phyloP scores from a whole-genome alignment of 1,284 basidiomycete genomes.

The Malassezia vespertilionis region DNA sequence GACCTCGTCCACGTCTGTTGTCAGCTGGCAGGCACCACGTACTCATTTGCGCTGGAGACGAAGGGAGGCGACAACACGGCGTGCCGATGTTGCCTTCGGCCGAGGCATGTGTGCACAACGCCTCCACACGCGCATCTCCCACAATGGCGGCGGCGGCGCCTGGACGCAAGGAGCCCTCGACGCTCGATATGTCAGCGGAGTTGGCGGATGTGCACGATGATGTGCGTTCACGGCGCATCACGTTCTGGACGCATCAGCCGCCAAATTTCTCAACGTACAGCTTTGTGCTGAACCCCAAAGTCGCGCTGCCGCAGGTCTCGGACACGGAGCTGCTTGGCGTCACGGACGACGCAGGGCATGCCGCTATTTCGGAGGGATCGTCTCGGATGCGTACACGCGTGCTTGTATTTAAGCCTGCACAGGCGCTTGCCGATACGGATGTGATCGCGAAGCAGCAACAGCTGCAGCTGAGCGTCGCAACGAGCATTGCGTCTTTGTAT shows the following conservation, averaged over 20 bases:
- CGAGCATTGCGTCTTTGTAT: slow-evolving; percentile 29
- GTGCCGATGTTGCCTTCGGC: slow-evolving; percentile 6
- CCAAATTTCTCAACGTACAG: slow-evolving; percentile 41
- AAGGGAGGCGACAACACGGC: not conserved
- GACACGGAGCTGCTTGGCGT: slow-evolving; percentile 39
- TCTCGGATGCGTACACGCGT: not conserved
- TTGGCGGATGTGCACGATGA: not conserved
- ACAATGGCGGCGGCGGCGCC: not conserved
- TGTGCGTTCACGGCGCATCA: slow-evolving; percentile 13
- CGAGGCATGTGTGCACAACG: not conserved
- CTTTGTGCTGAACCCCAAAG: slow-evolving; percentile 40
- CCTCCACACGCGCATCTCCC: not conserved
- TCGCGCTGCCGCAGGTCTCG: slow-evolving; percentile 25
- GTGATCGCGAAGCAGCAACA: slow-evolving; percentile 24
- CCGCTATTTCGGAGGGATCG: not conserved
- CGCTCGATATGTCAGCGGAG: not conserved
- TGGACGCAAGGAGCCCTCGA: not conserved
- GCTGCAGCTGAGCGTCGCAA: slow-evolving; percentile 38
- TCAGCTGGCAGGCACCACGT: slow-evolving; percentile 1
- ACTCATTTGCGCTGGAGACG: slow-evolving; percentile 13
- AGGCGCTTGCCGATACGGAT: slow-evolving; percentile 31
- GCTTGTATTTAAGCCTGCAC: slow-evolving; percentile 33
- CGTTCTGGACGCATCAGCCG: slow-evolving; percentile 41
- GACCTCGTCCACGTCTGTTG: slow-evolving; percentile 44
- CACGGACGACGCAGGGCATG: slow-evolving; percentile 1